Conservation (phyloP, 1,284 basidiomycete species). For the Fomes fomentarius region DNA sequence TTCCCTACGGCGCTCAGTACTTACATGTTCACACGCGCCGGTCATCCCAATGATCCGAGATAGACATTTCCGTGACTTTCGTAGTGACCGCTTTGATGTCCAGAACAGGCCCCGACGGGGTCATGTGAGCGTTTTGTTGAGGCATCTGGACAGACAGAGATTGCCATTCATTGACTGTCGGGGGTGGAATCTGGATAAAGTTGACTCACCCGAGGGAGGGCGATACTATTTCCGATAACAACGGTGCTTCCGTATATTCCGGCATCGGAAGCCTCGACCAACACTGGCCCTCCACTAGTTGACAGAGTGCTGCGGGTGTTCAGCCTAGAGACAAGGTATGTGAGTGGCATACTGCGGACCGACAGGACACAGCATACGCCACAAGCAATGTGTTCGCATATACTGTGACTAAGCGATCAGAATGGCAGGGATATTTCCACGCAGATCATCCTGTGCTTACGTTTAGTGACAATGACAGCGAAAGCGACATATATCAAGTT, state of each 20-base stretch:
- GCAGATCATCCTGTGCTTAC: background rate
- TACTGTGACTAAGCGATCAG: background rate
- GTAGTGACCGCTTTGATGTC: too few species aligned
- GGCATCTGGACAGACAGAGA: too few species aligned
- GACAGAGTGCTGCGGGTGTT: background rate
- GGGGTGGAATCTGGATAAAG: too few species aligned
- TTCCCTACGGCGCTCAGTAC: too few species aligned
- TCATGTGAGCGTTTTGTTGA: too few species aligned
- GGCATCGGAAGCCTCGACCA: background rate
- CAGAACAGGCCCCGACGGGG: too few species aligned
- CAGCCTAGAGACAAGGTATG: background rate
- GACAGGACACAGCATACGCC: background rate
- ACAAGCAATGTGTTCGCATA: slow-evolving; percentile 10
- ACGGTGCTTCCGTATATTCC: background rate
- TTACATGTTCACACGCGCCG: too few species aligned
- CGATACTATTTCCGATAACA: background rate
- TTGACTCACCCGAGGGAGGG: background rate
- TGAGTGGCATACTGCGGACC: background rate
- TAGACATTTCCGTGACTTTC: too few species aligned
- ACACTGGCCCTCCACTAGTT: background rate
- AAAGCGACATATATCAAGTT: slow-evolving; percentile 6
- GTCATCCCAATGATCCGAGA: too few species aligned
- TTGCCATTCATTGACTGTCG: too few species aligned
- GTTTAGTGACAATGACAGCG: slow-evolving; percentile 6
- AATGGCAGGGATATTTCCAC: background rate